A percentile compares a stretch with the other conserved stretches of the same genome.
phyloP scores from a whole-genome alignment of 2,329 filamentous ascomycete genomes.

The Colletotrichum sp. region DNA sequence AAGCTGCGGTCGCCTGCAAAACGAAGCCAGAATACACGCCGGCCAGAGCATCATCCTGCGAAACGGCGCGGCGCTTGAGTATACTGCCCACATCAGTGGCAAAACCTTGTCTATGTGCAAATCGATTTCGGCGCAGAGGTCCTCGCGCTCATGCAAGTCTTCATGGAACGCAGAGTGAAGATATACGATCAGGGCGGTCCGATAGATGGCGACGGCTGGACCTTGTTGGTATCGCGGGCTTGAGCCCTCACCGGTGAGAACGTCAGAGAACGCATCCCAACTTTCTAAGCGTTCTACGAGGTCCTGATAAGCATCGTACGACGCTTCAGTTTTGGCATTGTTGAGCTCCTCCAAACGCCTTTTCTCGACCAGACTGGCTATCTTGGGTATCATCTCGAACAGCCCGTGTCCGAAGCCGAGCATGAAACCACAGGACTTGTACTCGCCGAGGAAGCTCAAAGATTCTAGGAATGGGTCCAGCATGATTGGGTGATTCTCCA shows the following conservation, averaged over 20 bases:
- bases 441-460: not conserved
- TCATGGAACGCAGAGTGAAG: not conserved
- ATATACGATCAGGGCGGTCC: not conserved
- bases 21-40: not conserved
- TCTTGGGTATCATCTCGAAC: not conserved
- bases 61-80: not conserved
- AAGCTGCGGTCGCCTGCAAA: not conserved
- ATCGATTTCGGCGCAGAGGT: not conserved
- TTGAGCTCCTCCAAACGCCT: not conserved
- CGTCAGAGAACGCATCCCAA: not conserved
- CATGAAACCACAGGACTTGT: not conserved
- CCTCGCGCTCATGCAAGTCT: not conserved
- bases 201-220: not conserved
- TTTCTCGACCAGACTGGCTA: not conserved
- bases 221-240: not conserved
- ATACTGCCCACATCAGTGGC: not conserved
- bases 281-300: not conserved
- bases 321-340: not conserved
- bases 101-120: not conserved
- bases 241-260: not conserved
- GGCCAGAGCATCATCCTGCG: not conserved
- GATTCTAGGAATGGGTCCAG: not conserved
- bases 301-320: rapidly evolving
- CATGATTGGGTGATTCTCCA: not conserved
- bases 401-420: not conserved